Percentiles rank a stretch among this genome's conserved stretches.
phyloP scores from a whole-genome alignment of 2,329 filamentous ascomycete species.

The Orbilia javanica region DNA sequence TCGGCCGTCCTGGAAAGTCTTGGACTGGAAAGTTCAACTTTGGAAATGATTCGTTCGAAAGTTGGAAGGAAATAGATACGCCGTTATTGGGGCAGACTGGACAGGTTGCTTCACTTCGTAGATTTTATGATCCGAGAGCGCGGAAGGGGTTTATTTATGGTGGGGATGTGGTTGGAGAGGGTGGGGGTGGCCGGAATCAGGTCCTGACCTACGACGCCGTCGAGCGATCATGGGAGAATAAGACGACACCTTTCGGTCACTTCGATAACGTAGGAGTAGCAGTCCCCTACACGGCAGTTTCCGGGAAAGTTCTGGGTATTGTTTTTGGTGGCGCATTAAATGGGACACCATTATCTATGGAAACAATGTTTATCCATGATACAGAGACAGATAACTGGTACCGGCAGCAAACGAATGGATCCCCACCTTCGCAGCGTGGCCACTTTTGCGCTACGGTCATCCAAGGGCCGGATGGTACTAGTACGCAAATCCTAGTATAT shows the following conservation, averaged over 20 bases:
- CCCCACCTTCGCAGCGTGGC: slow-evolving; percentile 2
- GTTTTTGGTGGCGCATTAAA: slow-evolving; percentile 36
- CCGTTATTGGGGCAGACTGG: slow-evolving; percentile 37
- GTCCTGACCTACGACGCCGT: slow-evolving; percentile 34
- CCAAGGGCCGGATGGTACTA: slow-evolving; percentile 26
- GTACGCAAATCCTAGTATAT: slow-evolving; percentile 24
- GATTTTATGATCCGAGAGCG: slow-evolving; percentile 16
- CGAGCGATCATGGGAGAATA: slow-evolving; percentile 16
- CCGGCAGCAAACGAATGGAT: slow-evolving; percentile 23
- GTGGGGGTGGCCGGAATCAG: slow-evolving; percentile 8
- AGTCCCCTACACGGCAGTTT: slow-evolving; percentile 12
- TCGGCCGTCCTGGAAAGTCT: slow-evolving; percentile 27
- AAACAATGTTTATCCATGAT: slow-evolving; percentile 45
- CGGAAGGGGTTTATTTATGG: slow-evolving; percentile 47
- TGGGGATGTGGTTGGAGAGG: slow-evolving; percentile 6
- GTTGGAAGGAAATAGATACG: slow-evolving; percentile 35
- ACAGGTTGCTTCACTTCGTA: slow-evolving; percentile 3
- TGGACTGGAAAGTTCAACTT: slow-evolving; percentile 29
- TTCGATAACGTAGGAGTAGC: slow-evolving; percentile 30
- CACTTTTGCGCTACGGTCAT: slow-evolving; percentile 41
- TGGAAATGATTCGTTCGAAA: not conserved
- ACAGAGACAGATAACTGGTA: slow-evolving; percentile 26
- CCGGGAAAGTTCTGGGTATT: slow-evolving; percentile 16
- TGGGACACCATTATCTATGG: slow-evolving; percentile 41
- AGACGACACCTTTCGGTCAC: slow-evolving; percentile 18